Conservation (phyloP, 768 basidiomycete genomes). For the Amanita muscaria region DNA sequence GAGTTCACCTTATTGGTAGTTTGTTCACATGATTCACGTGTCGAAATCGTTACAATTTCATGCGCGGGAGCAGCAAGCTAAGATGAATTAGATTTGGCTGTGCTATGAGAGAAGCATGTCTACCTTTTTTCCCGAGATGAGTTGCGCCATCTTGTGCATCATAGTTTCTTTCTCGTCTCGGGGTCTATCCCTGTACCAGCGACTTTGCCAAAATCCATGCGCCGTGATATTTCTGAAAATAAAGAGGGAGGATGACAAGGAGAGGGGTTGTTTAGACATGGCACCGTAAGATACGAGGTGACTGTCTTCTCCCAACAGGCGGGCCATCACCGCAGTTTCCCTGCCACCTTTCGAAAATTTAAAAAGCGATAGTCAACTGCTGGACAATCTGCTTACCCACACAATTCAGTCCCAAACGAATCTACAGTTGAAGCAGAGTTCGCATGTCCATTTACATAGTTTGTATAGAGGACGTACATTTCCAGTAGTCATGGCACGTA, state of each 20-base stretch:
- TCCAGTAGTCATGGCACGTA: too few species aligned
- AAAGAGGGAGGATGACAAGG: conserved; percentile 67
- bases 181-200: conserved; percentile 52
- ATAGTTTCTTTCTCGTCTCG: conserved; percentile 40
- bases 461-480: conserved; percentile 46
- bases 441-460: neutral
- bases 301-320: conserved; percentile 55
- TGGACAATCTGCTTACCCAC: conserved; percentile 24
- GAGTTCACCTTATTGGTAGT: conserved; percentile 38
- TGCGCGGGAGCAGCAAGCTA: conserved; percentile 65
- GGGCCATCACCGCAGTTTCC: conserved; percentile 60
- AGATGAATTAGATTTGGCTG: conserved; percentile 1
- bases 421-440: conserved; percentile 20
- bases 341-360: conserved; percentile 37
- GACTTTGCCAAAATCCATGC: conserved; percentile 73
- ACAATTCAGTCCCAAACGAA: conserved; percentile 42
- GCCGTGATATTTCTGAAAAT: conserved; percentile 79
- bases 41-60: conserved; percentile 50
- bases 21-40: conserved; percentile 27
- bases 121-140: conserved; percentile 51
- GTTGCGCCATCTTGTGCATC: conserved; percentile 39
- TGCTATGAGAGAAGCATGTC: conserved; percentile 8
- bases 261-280: conserved; percentile 79
- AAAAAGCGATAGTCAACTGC: neutral
- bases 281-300: conserved; percentile 85